Base-by-base conservation (phyloP, 495 filamentous ascomycete species). In the Aspergillus carlsbadensis region DNA sequence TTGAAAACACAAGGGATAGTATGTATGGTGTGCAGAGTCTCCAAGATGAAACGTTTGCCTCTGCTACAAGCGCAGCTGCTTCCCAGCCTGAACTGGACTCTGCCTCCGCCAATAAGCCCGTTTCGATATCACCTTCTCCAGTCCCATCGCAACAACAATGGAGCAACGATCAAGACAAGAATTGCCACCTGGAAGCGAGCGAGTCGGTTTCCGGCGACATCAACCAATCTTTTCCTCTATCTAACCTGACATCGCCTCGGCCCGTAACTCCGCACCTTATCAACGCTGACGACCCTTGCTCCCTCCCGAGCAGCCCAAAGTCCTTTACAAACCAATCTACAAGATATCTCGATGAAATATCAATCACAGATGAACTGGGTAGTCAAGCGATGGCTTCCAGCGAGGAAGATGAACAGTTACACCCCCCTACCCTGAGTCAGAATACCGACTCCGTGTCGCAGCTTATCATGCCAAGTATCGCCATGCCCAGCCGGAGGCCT, bases 401-500 rank as follows among this genome's bases (percentile, higher is more conserved):
- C 17, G 79, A 80, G 24, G 76, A 78, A 31, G 73, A 74, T 13
- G 73, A 78, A 29, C 66, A 67, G 18, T 54, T 53, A 14, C 40
- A 59, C 2, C 52, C 60, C 2, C 52, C 60, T 3, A 60, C 68
- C 18, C 68, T 69, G 20, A 64, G 59, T 26, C 43, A 67, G 18
- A 64, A 52, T 15, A 58, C 63, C 22, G 74, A 72, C 52, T 85
- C 81, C 60, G 84, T 83, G 15, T 91, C 93, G 29, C 93, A 98
- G 70, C 81, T 99, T 14, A 88, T 99, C 59, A 99, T 99, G 95
- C 94, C 94, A 8, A 96, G 91, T 68, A 90, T 99, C 61, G 87
- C 84, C 60, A 96, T 99, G 85, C 95, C 94, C 31, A 92, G 87
- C 66, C 85, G 94, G 47, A 81, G 94, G 43, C 94, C 94, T 1